Percentiles rank a stretch among this genome's conserved stretches.
Evolutionary conservation across 208 protist species (phyloP).

Genomic region (Leishmania tropica): DNA sequence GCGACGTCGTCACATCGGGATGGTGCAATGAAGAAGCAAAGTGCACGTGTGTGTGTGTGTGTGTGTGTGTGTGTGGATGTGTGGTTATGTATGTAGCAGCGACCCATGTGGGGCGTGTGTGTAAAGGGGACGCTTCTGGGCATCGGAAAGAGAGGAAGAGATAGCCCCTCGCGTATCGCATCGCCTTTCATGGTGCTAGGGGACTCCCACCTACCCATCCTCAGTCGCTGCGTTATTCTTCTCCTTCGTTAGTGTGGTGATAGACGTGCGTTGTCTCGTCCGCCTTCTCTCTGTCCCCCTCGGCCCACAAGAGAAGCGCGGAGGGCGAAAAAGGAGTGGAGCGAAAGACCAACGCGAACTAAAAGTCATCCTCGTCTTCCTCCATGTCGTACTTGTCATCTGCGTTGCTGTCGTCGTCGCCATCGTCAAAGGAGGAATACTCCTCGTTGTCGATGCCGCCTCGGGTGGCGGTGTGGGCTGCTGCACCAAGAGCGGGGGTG

Average conservation of each 20-base stretch:
- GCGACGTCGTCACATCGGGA: too few relatives aligned
- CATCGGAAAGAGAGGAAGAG: neutral
- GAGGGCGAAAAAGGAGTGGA: neutral
- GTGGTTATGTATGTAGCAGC: too few relatives aligned
- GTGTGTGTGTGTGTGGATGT: neutral
- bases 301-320: neutral
- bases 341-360: slow-evolving; percentile 6
- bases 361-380: slow-evolving; percentile 90
- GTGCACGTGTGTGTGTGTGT: too few relatives aligned
- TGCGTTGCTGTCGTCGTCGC: slow-evolving; percentile 38
- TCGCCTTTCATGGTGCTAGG: neutral
- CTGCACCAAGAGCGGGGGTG: slow-evolving; percentile 3
- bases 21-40: too few relatives aligned
- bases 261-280: neutral
- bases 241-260: neutral
- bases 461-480: slow-evolving; percentile 20
- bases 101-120: too few relatives aligned
- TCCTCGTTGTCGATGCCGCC: slow-evolving; percentile 55
- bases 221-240: neutral
- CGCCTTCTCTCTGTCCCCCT: neutral
- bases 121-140: neutral
- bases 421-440: slow-evolving; percentile 86
- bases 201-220: neutral
- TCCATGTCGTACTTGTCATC: slow-evolving; percentile 76
- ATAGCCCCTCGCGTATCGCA: neutral